These are phyloP conservation scores for Coniochaeta sp. DNA, from an alignment of 2,329 filamentous ascomycete species.

Conservation along the genomic window DNA sequence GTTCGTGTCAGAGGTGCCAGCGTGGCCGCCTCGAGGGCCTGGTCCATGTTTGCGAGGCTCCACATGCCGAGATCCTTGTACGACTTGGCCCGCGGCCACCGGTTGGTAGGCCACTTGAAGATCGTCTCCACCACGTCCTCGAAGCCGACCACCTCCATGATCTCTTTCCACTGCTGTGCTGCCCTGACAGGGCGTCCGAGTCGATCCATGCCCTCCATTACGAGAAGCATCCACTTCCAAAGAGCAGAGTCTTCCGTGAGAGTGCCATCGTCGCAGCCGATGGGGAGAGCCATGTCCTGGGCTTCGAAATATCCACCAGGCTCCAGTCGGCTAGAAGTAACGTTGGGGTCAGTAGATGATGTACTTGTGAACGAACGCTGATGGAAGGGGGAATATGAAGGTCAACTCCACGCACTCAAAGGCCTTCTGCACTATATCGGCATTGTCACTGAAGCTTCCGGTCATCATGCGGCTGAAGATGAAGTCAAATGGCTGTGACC, in stretches of 20 bases:
- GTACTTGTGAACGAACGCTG: not conserved
- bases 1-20: constrained; percentile 19
- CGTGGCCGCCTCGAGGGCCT: constrained; percentile 16
- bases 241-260: constrained; percentile 7
- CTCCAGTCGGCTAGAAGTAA: constrained; percentile 7
- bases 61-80: constrained; percentile 18
- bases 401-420: constrained; percentile 4
- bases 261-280: constrained; percentile 12
- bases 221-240: constrained; percentile 1
- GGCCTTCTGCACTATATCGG: constrained; percentile 7
- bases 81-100: constrained; percentile 17
- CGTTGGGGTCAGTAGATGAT: not conserved
- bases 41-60: constrained; percentile 14
- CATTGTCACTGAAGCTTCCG: constrained; percentile 9
- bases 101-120: constrained; percentile 19
- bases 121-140: constrained; percentile 15
- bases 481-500: constrained; percentile 11
- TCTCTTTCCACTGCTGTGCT: constrained; percentile 6
- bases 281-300: constrained; percentile 8
- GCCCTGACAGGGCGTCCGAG: constrained; percentile 5
- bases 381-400: not conserved
- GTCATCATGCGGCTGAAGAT: constrained; percentile 10
- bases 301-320: constrained; percentile 13
- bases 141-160: constrained; percentile 16
- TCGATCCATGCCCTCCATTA: constrained; percentile 5